Evolutionary conservation across 78 protist species (phyloP).

Genomic region (Mantamonas sphyraenae): DNA sequence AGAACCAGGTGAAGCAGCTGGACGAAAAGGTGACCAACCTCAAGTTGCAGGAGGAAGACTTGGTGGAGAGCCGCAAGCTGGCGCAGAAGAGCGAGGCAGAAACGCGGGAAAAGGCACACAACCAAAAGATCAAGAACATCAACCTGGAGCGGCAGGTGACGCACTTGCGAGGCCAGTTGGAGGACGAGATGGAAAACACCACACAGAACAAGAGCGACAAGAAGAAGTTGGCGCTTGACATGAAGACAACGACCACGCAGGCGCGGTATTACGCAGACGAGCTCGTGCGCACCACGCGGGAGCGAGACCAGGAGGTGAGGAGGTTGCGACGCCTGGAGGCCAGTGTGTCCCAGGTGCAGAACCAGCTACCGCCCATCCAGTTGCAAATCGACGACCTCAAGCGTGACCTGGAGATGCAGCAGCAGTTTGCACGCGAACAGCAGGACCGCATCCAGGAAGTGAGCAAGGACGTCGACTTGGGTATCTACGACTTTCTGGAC

Average conservation of each 20-base stretch:
- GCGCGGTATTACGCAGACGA: too few species aligned
- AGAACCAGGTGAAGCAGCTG: neutral
- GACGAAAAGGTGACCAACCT: neutral
- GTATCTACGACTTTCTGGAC: slow-evolving; percentile 34
- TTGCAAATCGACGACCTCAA: slow-evolving; percentile 3
- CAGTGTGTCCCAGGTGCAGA: neutral
- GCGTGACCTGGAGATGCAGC: neutral
- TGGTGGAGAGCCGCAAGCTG: neutral
- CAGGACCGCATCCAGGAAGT: slow-evolving; percentile 14
- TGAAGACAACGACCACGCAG: too few species aligned
- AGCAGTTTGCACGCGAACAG: neutral
- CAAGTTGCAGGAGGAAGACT: too few species aligned
- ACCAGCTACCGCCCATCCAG: neutral
- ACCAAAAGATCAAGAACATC: neutral
- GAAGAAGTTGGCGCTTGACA: too few species aligned
- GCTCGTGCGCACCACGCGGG: neutral
- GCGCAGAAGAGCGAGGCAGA: neutral
- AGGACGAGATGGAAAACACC: neutral
- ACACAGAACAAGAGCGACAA: neutral
- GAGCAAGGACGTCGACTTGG: slow-evolving; percentile 42
- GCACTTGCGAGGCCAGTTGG: slow-evolving; percentile 7
- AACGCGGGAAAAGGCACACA: neutral
- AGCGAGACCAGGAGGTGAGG: slow-evolving; percentile 6
- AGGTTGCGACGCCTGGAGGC: neutral
- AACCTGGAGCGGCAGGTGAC: neutral